Base-by-base conservation (phyloP, 2,329 filamentous ascomycete species). In the Aspergillus tamarii region DNA sequence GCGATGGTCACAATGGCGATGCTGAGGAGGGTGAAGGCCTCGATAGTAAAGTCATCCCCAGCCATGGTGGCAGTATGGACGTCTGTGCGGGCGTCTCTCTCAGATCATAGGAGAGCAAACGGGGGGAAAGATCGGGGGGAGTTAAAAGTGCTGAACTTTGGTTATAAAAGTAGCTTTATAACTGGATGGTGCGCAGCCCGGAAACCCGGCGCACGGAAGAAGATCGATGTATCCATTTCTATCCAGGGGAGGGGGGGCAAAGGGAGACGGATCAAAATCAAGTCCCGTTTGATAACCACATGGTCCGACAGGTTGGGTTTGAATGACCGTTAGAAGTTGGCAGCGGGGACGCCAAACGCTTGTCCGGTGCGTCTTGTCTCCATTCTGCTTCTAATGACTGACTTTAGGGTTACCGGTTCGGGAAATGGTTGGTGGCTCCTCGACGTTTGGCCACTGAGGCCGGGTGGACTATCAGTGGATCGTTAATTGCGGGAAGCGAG, bases 11-110 rank as follows among this genome's bases (percentile, higher is more conserved):
- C 59, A 21, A 85, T 72, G 7, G 83, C 85, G 28, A 88, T 67
- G 0, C 74, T 82, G 21, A 87, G 75, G 6, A 88, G 79, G 7
- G 84, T 81, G 64, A 84, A 85, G 2, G 80, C 80, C 70, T 85
- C 83, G 12, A 74, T 80, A 34, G 72, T 76, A 67, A 84, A 84
- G 43, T 70, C 64, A 41, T 68, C 64, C 62, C 67, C 59, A n/a
- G 55, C 55, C 63, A 67, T 69, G 26, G 9, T 30, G 46, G 26
- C 46, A 32, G 46, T 30, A 2, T 9, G 45, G 45, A 12, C 21
- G 65, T 54, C 14, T 32, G 32, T 23, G 30, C 14, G 10, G 30
- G 21, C 26, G 5, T n/a, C 26, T 26, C 23, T 8, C 16, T 48
- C 45, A 19, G 14, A 16, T 48, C 45, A 48, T 48, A 26, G 3